Evolutionary conservation across 805 yeast genomes (phyloP).

Genomic region (Metschnikowia vanudenii): DNA sequence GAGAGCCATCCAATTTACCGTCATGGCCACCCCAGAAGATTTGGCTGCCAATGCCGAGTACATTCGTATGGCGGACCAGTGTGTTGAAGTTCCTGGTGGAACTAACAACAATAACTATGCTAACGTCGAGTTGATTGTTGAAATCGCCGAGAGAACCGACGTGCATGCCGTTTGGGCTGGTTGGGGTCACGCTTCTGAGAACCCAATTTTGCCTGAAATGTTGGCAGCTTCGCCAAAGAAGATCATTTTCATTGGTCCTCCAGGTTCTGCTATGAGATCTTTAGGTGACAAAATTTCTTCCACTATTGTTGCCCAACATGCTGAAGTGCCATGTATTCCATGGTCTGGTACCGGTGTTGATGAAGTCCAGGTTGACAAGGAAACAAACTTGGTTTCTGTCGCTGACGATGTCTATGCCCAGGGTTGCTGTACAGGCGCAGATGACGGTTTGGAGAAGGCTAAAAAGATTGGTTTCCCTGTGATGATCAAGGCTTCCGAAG

Average conservation of each 20-base stretch:
- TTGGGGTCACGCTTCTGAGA: conserved; percentile 99
- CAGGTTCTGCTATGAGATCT: conserved; percentile 99
- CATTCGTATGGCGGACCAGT: conserved; percentile 98
- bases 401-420: conserved; percentile 76
- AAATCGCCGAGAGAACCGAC: conserved; percentile 92
- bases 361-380: conserved; percentile 65
- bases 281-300: conserved; percentile 97
- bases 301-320: conserved; percentile 98
- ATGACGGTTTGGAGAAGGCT: conserved; percentile 87
- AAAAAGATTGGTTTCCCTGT: conserved; percentile 92
- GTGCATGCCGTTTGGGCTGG: conserved; percentile 99
- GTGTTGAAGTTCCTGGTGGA: conserved; percentile 98
- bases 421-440: conserved; percentile 86
- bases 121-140: conserved; percentile 95
- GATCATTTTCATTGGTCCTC: conserved; percentile 96
- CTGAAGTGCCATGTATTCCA: conserved; percentile 96
- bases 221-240: conserved; percentile 90
- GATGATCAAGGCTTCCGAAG: conserved; percentile 99
- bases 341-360: conserved; percentile 99
- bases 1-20: conserved; percentile 88
- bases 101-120: conserved; percentile 98
- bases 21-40: conserved; percentile 99
- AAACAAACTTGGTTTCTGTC: conserved; percentile 83
- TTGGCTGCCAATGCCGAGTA: conserved; percentile 95
- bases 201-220: conserved; percentile 90